A percentile compares a stretch with the other conserved stretches of the same genome.
Evolutionary conservation across 345 rosid species (phyloP).

Genomic region (Lepidium africanum): DNA sequence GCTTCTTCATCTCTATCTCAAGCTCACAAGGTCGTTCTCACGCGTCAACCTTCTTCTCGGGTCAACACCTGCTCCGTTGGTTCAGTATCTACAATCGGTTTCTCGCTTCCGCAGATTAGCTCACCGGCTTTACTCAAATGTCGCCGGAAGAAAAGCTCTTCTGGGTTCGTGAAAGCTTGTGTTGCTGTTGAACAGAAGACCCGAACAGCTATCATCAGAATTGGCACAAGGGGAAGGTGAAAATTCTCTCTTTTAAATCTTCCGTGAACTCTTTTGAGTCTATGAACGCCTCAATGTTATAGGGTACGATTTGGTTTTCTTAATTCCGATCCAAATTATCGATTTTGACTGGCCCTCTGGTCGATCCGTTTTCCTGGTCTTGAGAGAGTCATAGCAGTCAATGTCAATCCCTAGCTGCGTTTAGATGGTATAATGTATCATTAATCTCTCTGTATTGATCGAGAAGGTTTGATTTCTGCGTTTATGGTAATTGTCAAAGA

Average conservation of each 20-base stretch:
- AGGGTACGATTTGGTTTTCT: neutral
- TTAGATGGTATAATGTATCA: neutral
- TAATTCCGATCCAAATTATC: neutral
- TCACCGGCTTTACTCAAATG: slow-evolving; percentile 31
- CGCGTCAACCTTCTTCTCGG: slow-evolving; percentile 18
- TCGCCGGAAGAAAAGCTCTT: slow-evolving; percentile 22
- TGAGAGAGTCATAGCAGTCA: neutral
- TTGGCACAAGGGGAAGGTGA: slow-evolving; percentile 97
- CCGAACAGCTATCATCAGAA: slow-evolving; percentile 61
- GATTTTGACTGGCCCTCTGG: neutral
- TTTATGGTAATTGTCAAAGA: neutral
- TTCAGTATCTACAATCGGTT: slow-evolving; percentile 51
- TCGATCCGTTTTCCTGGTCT: slow-evolving; percentile 1
- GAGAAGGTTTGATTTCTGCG: neutral
- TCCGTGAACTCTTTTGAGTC: neutral
- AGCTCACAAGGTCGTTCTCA: slow-evolving; percentile 14
- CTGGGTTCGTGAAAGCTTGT: slow-evolving; percentile 46
- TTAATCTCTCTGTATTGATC: neutral
- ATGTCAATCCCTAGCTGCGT: neutral
- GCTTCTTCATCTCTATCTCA: slow-evolving; percentile 11
- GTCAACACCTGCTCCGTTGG: slow-evolving; percentile 36
- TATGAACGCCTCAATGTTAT: neutral
- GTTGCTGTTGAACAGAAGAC: slow-evolving; percentile 64
- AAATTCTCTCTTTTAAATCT: neutral
- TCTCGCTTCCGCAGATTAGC: slow-evolving; percentile 31